Evolutionary conservation across 768 basidiomycete species (phyloP), one percentile per base, ranked within the genome.

Genomic region (Collybia sp.): DNA sequence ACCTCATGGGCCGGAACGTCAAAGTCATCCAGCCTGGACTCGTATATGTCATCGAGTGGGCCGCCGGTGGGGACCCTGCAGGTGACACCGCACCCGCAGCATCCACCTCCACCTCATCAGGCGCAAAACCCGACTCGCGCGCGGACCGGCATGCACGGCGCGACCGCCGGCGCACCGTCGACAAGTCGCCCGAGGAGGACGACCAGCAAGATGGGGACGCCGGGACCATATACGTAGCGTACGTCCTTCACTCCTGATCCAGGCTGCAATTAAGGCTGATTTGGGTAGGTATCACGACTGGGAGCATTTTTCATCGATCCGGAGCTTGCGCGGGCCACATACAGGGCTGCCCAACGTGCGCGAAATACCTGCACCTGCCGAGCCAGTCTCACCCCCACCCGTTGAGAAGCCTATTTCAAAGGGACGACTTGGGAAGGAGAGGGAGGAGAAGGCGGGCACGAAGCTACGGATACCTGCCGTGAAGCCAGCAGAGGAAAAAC

Each of bases 251-350:
- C 16, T 38, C 12, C 15, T 31, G 15, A 12, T 17, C 49, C 18
- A 38, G 25, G 41, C 35, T 17, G 47, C n/a, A n/a, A n/a, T n/a
- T n/a, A n/a, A n/a, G n/a, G n/a, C n/a, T n/a, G n/a, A n/a, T n/a
- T n/a, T 13, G 4, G 19, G 11, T 56, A 89, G 88, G 25, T 94
- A 92, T 61, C 86, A 93, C 58, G 89, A 93, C 62, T 93, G 89
- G 88, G 92, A 95, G 58, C 93, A 95, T 60, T 95, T 93, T 58
- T 92, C 88, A 11, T 89, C 86, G n/a, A 88, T 95, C 48, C 85
- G 93, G 39, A 93, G 91, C 62, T 68, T 93, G 44, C 72, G 72
- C 12, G 93, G 93, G 1, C 93, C 92, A 0, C 91, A 93, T 59
- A 68, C 79, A 0, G 93, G 90, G 6, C 69, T 82, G 12, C 88